Conservation (phyloP, 495 filamentous ascomycete genomes). For the Hyaloscypha finlandica region DNA sequence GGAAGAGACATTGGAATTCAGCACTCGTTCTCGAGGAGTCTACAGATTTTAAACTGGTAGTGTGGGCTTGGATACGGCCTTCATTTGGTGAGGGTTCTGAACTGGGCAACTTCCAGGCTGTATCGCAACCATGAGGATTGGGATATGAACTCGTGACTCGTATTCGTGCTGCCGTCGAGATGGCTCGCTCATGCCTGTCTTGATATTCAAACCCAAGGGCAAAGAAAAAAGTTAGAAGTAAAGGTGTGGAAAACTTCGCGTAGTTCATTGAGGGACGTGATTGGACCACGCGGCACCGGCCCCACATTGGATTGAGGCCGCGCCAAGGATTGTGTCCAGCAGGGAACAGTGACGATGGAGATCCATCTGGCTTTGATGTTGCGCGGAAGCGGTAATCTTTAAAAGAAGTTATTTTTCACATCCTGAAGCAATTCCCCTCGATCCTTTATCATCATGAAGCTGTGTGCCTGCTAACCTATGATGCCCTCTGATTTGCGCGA, state of each 20-base stretch:
- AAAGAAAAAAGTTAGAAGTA: neutral
- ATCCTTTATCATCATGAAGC: neutral
- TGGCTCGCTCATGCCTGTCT: neutral
- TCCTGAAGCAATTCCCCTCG: neutral
- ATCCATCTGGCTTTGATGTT: neutral
- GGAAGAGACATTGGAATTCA: conserved; percentile 27
- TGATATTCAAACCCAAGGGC: neutral
- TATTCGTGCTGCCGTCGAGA: neutral
- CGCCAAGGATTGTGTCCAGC: neutral
- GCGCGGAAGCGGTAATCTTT: neutral
- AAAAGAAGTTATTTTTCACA: neutral
- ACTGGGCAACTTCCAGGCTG: neutral
- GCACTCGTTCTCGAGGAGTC: neutral
- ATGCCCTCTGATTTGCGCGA: conserved; percentile 6
- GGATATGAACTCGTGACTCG: neutral
- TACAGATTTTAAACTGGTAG: neutral
- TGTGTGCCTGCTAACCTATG: conserved; percentile 11
- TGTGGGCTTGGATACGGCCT: neutral
- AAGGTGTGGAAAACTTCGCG: neutral
- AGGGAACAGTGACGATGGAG: neutral
- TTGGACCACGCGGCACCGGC: neutral
- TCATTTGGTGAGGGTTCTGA: neutral
- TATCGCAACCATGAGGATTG: neutral
- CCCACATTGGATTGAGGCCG: neutral
- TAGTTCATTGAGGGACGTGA: neutral